Evolutionary conservation across 805 yeast species (phyloP).

Genomic region (Debaryomyces maramus): DNA sequence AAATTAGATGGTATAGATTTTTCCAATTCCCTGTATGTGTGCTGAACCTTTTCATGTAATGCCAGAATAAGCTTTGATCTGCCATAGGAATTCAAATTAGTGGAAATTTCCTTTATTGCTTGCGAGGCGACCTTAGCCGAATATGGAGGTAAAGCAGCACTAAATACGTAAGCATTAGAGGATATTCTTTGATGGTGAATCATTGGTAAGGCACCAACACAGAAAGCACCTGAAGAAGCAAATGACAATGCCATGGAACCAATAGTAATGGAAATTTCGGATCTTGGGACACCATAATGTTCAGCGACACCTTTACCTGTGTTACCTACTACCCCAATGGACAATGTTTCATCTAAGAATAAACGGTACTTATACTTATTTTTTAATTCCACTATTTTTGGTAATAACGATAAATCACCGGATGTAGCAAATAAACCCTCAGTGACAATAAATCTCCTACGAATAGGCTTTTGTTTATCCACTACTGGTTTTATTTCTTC

Average conservation of each 20-base stretch:
- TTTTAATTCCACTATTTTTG: conserved; percentile 69
- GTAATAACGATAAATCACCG: conserved; percentile 79
- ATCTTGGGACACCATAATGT: conserved; percentile 63
- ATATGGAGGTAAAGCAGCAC: conserved; percentile 93
- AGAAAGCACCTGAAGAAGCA: conserved; percentile 90
- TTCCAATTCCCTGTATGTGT: conserved; percentile 42
- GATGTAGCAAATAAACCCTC: conserved; percentile 83
- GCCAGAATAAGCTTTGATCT: conserved; percentile 30
- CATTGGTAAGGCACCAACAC: conserved; percentile 82
- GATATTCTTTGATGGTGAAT: conserved; percentile 90
- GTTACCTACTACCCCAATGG: conserved; percentile 82
- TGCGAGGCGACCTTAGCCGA: conserved; percentile 66
- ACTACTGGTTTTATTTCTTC: conserved; percentile 59
- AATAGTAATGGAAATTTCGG: conserved; percentile 77
- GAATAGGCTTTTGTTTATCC: conserved; percentile 68
- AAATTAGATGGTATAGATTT: conserved; percentile 32
- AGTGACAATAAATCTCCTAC: conserved; percentile 86
- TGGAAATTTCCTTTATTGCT: conserved; percentile 49
- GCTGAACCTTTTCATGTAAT: conserved; percentile 42
- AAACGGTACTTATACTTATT: conserved; percentile 81
- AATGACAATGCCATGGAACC: conserved; percentile 83
- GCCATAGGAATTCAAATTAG: conserved; percentile 32
- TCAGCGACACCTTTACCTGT: conserved; percentile 88
- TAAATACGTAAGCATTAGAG: conserved; percentile 85
- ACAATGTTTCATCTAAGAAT: conserved; percentile 82